phyloP scores from a whole-genome alignment of 2,329 filamentous ascomycete species.

The Fusarium luffae region DNA sequence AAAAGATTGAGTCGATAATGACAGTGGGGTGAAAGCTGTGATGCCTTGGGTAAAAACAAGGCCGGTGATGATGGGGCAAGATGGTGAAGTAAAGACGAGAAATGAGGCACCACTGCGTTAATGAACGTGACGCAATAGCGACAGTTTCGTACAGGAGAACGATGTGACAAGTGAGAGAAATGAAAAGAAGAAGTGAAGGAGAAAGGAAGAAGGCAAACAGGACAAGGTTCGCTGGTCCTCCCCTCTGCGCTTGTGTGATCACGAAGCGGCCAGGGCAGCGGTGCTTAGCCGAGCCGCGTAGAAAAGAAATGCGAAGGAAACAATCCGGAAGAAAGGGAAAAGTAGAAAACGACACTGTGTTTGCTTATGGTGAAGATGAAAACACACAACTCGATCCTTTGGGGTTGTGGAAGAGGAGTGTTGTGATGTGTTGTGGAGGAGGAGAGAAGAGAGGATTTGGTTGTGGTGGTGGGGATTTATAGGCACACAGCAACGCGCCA shows the following conservation, averaged over 20 bases:
- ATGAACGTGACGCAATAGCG: neutral
- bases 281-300: neutral
- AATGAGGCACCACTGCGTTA: neutral
- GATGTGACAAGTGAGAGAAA: neutral
- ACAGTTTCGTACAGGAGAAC: neutral
- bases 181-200: neutral
- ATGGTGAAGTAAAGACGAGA: neutral
- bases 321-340: neutral
- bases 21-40: too few species aligned
- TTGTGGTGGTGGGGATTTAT: constrained; percentile 15
- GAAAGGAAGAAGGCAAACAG: neutral
- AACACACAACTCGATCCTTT: neutral
- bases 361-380: neutral
- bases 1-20: neutral
- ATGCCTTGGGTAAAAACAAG: neutral
- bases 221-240: neutral
- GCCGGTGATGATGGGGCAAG: neutral
- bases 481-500: neutral
- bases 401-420: neutral
- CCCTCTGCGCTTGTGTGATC: neutral
- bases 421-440: neutral
- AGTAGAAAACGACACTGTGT: neutral
- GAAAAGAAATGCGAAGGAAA: neutral
- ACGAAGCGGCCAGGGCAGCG: neutral
- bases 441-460: neutral